These are phyloP conservation scores for Populus hybrid DNA, from an alignment of 441 rosid genomes.

Conservation along the genomic window DNA sequence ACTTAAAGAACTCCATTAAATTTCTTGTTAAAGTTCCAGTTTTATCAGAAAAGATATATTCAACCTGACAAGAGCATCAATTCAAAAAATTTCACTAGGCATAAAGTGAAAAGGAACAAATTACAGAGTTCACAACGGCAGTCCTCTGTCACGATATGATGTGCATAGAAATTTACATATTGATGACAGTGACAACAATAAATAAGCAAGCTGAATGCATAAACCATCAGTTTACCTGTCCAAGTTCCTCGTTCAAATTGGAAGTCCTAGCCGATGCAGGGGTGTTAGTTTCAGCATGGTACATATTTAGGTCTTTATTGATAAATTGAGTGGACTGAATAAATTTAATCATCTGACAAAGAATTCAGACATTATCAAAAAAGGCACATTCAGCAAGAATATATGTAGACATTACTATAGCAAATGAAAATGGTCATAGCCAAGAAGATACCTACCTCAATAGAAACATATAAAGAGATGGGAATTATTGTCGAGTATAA, in stretches of 20 bases:
- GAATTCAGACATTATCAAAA: slow-evolving; percentile 15
- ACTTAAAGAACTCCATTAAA: slow-evolving; percentile 99
- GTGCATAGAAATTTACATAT: slow-evolving; percentile 2
- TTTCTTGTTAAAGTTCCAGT: slow-evolving; percentile 99
- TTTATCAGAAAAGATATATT: slow-evolving; percentile 96
- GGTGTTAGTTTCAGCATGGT: slow-evolving; percentile 84
- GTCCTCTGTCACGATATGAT: neutral
- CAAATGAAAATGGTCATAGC: slow-evolving; percentile 6
- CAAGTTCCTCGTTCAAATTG: slow-evolving; percentile 96
- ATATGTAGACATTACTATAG: slow-evolving; percentile 12
- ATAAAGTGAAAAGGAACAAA: neutral
- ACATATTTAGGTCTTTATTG: slow-evolving; percentile 91
- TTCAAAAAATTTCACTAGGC: slow-evolving; percentile 1
- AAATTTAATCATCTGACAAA: slow-evolving; percentile 91
- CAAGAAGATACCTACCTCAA: slow-evolving; percentile 65
- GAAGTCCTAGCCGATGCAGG: slow-evolving; percentile 98
- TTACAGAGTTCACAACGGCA: neutral
- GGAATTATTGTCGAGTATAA: slow-evolving; percentile 96
- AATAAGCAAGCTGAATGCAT: neutral
- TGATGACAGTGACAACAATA: neutral
- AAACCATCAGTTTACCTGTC: slow-evolving; percentile 63
- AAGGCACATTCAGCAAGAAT: slow-evolving; percentile 16
- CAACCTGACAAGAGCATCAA: slow-evolving; percentile 64
- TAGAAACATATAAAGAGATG: slow-evolving; percentile 93
- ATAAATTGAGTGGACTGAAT: slow-evolving; percentile 95